These are phyloP conservation scores for Chlamydomonas incerta DNA, from an alignment of 139 green algal genomes.

Conservation along the genomic window DNA sequence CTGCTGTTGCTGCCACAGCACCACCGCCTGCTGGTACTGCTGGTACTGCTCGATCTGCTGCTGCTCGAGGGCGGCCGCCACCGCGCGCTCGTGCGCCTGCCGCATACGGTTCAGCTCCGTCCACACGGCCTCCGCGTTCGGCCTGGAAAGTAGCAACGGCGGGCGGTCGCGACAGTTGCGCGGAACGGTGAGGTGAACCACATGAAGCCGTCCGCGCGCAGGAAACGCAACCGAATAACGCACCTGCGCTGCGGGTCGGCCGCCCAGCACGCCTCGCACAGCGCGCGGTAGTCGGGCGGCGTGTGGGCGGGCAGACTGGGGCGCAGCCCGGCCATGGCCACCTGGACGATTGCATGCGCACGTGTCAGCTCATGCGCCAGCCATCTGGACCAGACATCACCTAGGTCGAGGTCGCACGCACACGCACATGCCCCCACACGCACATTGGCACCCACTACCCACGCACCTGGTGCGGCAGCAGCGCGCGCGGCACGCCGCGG, in stretches of 20 bases:
- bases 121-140: conserved; percentile 15
- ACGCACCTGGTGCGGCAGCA: conserved; percentile 25
- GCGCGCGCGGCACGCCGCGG: conserved; percentile 17
- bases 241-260: conserved; percentile 25
- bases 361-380: not conserved
- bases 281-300: conserved; percentile 21
- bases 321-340: conserved; percentile 33
- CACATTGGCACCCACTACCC: not conserved
- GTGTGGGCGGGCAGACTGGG: conserved; percentile 41
- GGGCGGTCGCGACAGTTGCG: no score
- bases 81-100: not conserved
- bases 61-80: not conserved
- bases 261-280: conserved; percentile 39
- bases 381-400: not conserved
- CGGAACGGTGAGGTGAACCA: no score
- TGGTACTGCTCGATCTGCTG: no score
- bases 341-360: not conserved
- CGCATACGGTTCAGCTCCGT: conserved; percentile 26
- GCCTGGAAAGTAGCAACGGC: no score
- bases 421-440: not conserved
- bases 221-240: no score
- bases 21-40: no score
- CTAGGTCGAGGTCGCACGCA: not conserved
- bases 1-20: no score
- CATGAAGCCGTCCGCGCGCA: no score